phyloP scores from a whole-genome alignment of 495 filamentous ascomycete species.

The Podospora bellae-mahoneyi region DNA sequence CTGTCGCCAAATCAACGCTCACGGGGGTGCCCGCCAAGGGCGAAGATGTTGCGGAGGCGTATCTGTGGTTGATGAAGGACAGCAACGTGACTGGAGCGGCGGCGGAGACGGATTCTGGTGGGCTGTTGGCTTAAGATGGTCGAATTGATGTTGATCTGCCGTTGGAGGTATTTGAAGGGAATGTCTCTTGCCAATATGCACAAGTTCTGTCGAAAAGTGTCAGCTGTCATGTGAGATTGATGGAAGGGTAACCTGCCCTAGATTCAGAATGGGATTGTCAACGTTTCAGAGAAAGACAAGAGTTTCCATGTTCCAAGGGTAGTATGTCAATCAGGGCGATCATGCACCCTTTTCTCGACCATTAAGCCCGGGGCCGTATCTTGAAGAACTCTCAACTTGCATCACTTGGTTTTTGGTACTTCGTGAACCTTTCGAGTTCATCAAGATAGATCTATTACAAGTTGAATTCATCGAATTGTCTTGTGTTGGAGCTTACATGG shows the following conservation, averaged over 20 bases:
- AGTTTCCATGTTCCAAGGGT: not conserved
- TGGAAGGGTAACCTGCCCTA: too few relatives aligned
- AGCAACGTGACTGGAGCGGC: constrained; percentile 24
- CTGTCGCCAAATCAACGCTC: constrained; percentile 29
- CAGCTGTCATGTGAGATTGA: too few relatives aligned
- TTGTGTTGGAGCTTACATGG: not conserved
- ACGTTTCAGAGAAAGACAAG: not conserved
- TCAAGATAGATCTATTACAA: not conserved
- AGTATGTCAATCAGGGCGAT: not conserved
- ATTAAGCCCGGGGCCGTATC: not conserved
- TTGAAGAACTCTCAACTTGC: not conserved
- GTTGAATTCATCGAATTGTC: not conserved
- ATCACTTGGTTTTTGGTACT: not conserved
- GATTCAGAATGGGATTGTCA: not conserved
- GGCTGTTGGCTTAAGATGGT: constrained; percentile 6
- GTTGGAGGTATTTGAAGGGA: not conserved
- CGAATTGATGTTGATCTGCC: not conserved
- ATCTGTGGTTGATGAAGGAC: constrained; percentile 63
- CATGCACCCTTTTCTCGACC: not conserved
- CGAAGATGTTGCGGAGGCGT: constrained; percentile 62
- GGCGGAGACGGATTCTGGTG: constrained; percentile 21
- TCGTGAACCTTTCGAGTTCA: not conserved
- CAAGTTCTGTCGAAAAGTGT: not conserved
- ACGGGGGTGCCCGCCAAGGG: constrained; percentile 48
- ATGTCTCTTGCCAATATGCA: not conserved